Evolutionary conservation across 768 basidiomycete species (phyloP).

Genomic region (Tricholoma flavovirens): DNA sequence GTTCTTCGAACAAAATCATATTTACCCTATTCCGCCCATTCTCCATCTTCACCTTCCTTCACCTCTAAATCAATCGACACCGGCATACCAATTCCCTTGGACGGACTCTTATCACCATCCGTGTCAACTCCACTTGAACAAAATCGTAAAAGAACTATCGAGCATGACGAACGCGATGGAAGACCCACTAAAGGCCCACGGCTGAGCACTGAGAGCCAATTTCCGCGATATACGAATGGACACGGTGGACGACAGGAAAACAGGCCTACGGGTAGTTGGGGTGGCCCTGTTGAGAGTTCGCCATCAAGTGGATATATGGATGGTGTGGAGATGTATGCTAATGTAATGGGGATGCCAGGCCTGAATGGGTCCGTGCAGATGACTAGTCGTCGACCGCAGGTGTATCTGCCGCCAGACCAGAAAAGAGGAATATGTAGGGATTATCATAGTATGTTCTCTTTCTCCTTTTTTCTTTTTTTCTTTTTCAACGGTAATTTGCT

Average conservation of each 20-base stretch:
- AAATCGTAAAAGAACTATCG: constrained; percentile 58
- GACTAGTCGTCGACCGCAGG: constrained; percentile 47
- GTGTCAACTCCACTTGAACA: constrained; percentile 42
- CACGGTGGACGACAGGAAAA: constrained; percentile 24
- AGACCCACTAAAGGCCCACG: constrained; percentile 71
- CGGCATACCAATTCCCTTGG: constrained; percentile 79
- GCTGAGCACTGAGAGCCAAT: constrained; percentile 57
- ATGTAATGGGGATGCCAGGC: constrained; percentile 21
- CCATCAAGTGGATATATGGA: constrained; percentile 30
- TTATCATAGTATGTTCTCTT: constrained; percentile 73
- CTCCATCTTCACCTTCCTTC: constrained; percentile 36
- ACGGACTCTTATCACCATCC: constrained; percentile 48
- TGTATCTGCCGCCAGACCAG: constrained; percentile 68
- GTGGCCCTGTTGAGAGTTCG: constrained; percentile 28
- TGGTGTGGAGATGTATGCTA: constrained; percentile 26
- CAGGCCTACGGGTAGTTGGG: constrained; percentile 38
- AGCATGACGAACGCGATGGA: constrained; percentile 56
- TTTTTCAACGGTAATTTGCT: constrained; percentile 1
- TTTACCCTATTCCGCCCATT: constrained; percentile 55
- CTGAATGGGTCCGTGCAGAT: constrained; percentile 32
- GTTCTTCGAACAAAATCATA: constrained; percentile 83
- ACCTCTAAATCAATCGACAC: constrained; percentile 41
- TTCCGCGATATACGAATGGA: constrained; percentile 54
- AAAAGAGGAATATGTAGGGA: constrained; percentile 81
- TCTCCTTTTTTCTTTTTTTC: constrained; percentile 11